Evolutionary conservation across 495 filamentous ascomycete species (phyloP).

Genomic region (Penicillium manginii): DNA sequence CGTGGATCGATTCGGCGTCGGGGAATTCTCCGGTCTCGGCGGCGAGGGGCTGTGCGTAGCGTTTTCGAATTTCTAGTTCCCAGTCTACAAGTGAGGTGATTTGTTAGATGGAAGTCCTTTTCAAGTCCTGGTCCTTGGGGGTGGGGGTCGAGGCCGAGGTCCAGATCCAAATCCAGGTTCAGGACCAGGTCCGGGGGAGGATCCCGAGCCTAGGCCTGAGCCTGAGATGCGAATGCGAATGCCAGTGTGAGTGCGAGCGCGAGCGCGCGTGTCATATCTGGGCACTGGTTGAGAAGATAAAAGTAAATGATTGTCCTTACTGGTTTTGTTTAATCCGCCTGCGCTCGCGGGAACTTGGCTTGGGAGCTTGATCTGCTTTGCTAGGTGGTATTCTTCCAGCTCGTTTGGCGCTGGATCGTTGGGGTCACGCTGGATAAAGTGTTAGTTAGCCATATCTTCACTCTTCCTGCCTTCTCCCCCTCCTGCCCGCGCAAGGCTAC

Average conservation of each 20-base stretch:
- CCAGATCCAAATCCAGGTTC: too few species aligned
- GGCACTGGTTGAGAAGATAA: background rate
- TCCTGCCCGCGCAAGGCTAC: too few species aligned
- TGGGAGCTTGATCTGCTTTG: constrained; percentile 67
- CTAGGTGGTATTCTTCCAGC: constrained; percentile 68
- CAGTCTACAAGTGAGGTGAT: constrained; percentile 57
- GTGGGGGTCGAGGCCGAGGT: background rate
- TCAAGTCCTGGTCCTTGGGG: constrained; percentile 1
- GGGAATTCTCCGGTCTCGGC: constrained; percentile 94
- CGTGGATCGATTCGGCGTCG: constrained; percentile 73
- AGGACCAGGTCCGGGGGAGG: too few species aligned
- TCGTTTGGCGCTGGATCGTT: constrained; percentile 65
- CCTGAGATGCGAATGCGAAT: constrained; percentile 6
- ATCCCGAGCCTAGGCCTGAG: constrained; percentile 1
- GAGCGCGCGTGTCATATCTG: constrained; percentile 12
- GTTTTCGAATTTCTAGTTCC: constrained; percentile 91
- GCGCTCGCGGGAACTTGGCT: constrained; percentile 81
- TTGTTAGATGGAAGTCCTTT: constrained; percentile 31
- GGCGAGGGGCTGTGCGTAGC: constrained; percentile 83
- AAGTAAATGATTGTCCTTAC: constrained; percentile 53
- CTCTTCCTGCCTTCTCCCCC: too few species aligned
- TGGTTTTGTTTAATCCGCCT: constrained; percentile 83
- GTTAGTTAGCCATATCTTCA: constrained; percentile 8
- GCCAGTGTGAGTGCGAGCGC: constrained; percentile 2
- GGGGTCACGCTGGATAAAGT: constrained; percentile 60